Percentiles rank a stretch among this genome's conserved stretches.
These are phyloP conservation scores for Talaromyces proteolyticus DNA, from an alignment of 495 filamentous ascomycete genomes.

Conservation along the genomic window DNA sequence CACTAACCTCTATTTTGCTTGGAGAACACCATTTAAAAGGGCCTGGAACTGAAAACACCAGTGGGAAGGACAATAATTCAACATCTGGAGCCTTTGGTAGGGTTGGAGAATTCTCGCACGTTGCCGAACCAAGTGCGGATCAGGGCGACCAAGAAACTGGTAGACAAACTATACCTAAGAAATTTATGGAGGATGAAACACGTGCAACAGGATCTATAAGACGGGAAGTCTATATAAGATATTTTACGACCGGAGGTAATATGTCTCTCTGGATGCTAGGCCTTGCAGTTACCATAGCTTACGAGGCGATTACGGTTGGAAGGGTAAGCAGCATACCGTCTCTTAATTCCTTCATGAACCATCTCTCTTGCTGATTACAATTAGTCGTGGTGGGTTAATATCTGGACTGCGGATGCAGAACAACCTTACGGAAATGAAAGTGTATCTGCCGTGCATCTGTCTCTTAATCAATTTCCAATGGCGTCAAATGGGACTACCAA, in stretches of 20 bases:
- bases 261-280: slow-evolving; percentile 53
- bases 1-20: background rate
- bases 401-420: slow-evolving; percentile 57
- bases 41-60: too few species aligned
- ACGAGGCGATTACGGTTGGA: slow-evolving; percentile 37
- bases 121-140: too few species aligned
- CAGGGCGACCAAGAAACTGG: background rate
- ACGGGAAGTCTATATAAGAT: slow-evolving; percentile 54
- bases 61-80: too few species aligned
- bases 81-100: too few species aligned
- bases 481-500: background rate
- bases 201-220: slow-evolving; percentile 62
- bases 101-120: too few species aligned
- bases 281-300: slow-evolving; percentile 36
- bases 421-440: slow-evolving; percentile 12
- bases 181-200: slow-evolving; percentile 70
- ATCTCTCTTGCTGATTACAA: slow-evolving; percentile 6
- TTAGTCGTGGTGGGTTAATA: slow-evolving; percentile 62
- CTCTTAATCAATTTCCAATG: slow-evolving; percentile 15
- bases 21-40: too few species aligned
- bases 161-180: slow-evolving; percentile 38
- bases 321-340: slow-evolving; percentile 30
- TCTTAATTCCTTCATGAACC: background rate
- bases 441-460: background rate
- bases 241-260: slow-evolving; percentile 61